These are phyloP conservation scores for Fusarium concolor DNA, from an alignment of 2,329 filamentous ascomycete genomes.

Conservation along the genomic window DNA sequence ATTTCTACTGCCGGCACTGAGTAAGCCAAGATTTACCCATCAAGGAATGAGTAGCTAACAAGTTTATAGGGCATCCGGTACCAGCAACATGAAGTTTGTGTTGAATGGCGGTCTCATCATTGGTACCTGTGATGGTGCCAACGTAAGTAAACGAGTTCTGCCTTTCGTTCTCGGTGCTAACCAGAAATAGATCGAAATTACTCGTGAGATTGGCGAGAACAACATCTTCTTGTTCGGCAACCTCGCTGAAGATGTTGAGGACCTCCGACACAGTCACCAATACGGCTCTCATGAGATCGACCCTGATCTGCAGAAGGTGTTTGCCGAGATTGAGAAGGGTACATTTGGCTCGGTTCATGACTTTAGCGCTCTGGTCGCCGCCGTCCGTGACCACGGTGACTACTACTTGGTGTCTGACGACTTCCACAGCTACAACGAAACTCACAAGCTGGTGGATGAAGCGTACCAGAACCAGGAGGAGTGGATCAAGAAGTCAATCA, in stretches of 20 bases:
- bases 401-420: constrained; percentile 98
- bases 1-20: constrained; percentile 98
- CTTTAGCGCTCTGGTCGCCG: constrained; percentile 85
- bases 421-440: constrained; percentile 94
- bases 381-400: constrained; percentile 92
- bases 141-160: constrained; percentile 53
- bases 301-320: constrained; percentile 81
- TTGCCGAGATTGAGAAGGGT: constrained; percentile 81
- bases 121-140: constrained; percentile 96
- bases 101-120: constrained; percentile 97
- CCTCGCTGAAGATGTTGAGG: constrained; percentile 94
- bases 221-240: constrained; percentile 99
- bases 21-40: constrained; percentile 53
- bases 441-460: constrained; percentile 90
- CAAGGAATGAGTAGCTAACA: constrained; percentile 11
- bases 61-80: constrained; percentile 71
- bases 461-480: constrained; percentile 92
- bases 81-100: constrained; percentile 99
- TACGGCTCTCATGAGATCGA: constrained; percentile 86
- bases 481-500: constrained; percentile 92
- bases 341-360: constrained; percentile 82
- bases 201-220: constrained; percentile 92
- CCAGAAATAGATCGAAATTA: constrained; percentile 80
- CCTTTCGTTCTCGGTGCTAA: not conserved
- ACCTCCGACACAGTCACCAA: constrained; percentile 89